Percentiles rank a stretch among this genome's conserved stretches.
Conservation (phyloP, 306 rosid genomes). For the Rosa rugosa region DNA sequence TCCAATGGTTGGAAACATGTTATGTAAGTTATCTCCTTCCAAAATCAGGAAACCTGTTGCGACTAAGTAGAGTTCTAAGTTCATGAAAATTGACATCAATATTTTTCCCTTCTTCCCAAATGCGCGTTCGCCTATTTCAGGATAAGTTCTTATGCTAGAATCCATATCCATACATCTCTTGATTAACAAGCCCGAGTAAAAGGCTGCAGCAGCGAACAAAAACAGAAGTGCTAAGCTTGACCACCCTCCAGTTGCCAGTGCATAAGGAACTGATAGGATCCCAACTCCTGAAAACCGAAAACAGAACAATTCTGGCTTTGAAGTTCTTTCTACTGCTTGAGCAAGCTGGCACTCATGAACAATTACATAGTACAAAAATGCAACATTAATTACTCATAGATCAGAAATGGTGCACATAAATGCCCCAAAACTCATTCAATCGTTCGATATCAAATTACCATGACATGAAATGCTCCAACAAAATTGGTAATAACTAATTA, state of each 20-base stretch:
- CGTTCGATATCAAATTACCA: neutral
- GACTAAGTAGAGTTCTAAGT: conserved; percentile 70
- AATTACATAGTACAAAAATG: neutral
- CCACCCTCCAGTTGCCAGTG: conserved; percentile 87
- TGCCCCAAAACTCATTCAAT: neutral
- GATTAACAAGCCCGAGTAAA: conserved; percentile 63
- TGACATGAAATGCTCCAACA: neutral
- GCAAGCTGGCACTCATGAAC: neutral
- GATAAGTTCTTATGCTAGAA: conserved; percentile 56
- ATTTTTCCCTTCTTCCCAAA: conserved; percentile 64
- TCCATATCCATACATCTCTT: conserved; percentile 72
- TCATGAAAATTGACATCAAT: conserved; percentile 54
- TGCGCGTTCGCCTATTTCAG: conserved; percentile 73
- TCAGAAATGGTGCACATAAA: neutral
- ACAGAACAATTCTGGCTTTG: neutral
- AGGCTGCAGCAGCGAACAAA: conserved; percentile 40
- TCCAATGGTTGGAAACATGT: conserved; percentile 42
- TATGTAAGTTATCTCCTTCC: conserved; percentile 74
- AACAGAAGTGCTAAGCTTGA: conserved; percentile 60
- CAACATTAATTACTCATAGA: neutral
- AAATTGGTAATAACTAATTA: neutral
- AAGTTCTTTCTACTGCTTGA: neutral
- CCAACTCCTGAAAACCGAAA: conserved; percentile 65
- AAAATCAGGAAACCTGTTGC: conserved; percentile 74
- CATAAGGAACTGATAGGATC: conserved; percentile 76